Evolutionary conservation across 129 eudicot genomes (phyloP).

Genomic region (Helianthus tuberosus): DNA sequence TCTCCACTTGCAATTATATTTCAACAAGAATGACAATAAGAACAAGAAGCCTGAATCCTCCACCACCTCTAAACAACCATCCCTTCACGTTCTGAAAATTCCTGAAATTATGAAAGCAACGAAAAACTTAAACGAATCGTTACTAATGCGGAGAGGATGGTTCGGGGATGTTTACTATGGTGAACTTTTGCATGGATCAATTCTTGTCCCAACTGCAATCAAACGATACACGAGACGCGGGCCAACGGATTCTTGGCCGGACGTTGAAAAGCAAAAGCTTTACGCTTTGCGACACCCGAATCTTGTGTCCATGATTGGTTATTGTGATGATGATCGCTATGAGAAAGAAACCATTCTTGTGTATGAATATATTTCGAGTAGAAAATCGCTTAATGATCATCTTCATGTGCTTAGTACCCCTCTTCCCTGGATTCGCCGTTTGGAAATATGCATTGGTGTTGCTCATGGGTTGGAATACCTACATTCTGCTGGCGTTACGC

Average conservation of each 20-base stretch:
- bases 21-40: too few species aligned
- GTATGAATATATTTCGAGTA: not conserved
- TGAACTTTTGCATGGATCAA: not conserved
- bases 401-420: not conserved
- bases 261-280: not conserved
- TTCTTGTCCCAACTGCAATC: not conserved
- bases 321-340: not conserved
- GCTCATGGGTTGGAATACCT: not conserved
- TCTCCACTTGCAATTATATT: too few species aligned
- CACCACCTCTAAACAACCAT: not conserved
- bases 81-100: not conserved
- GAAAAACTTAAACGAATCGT: not conserved
- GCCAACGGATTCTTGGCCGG: not conserved
- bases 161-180: not conserved
- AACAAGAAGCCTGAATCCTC: not conserved
- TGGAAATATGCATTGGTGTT: not conserved
- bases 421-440: not conserved
- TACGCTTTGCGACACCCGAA: not conserved
- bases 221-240: not conserved
- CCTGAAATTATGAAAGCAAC: not conserved
- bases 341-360: not conserved
- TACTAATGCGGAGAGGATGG: not conserved
- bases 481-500: not conserved
- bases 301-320: not conserved
- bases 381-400: not conserved